Evolutionary conservation across 78 protist species (phyloP), one percentile per base, ranked within the genome.

Genomic region (Monocercomonoides exilis): DNA sequence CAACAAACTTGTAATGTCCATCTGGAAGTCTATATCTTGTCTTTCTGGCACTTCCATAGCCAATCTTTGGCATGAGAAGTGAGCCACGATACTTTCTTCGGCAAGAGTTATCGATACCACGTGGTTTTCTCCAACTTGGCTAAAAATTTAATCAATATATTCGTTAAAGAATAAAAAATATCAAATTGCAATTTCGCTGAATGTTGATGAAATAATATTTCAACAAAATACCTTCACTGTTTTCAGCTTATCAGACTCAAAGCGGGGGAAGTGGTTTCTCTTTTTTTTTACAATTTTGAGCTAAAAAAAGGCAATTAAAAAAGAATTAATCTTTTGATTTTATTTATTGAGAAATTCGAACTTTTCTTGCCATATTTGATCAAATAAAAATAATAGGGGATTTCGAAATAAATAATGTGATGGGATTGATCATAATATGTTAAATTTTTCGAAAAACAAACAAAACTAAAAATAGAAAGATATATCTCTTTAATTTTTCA

Each of bases 41-140:
- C n/a, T 63, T 63, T n/a, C n/a, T 63, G 77, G n/a, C n/a, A 63
- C 77, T 63, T 63, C 77, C 77, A 63, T 63, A 63, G n/a, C 77
- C 77, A 63, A 63, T 63, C n/a, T 63, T 63, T 63, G 77, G 77
- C 77, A 63, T 63, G n/a, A 32, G 77, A 33, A 32, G 77, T 33
- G n/a, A 33, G n/a, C 77, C 77, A 33, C n/a, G n/a, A 32, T n/a
- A 63, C n/a, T 63, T 63, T 63, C n/a, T 63, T 33, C 77, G 77
- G n/a, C n/a, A 32, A 33, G n/a, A 33, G n/a, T 63, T 63, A 63
- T 63, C 77, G n/a, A 63, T 63, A 33, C 77, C 77, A 33, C 77
- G n/a, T 63, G 77, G 77, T 63, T 63, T 63, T 63, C 77, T 63
- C 77, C 77, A 63, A 63, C n/a, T 63, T 63, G 77, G 77, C 77